Conservation (phyloP, 176 grass and related monocot genomes). For the Oropetium thomaeum region DNA sequence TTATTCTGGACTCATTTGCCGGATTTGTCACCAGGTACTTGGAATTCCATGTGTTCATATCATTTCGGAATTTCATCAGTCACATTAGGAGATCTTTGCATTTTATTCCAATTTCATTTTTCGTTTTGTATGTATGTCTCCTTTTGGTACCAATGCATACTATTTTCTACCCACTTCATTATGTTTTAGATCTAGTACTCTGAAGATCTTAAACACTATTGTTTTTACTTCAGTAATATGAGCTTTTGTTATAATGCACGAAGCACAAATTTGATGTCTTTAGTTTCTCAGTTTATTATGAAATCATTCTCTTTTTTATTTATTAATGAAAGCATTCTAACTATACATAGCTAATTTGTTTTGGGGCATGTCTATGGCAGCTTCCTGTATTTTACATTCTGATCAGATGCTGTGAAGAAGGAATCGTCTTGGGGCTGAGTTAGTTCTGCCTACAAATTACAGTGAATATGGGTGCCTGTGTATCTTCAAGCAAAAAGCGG, state of each 20-base stretch:
- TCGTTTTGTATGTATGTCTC: slow-evolving; percentile 8
- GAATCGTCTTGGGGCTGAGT: slow-evolving; percentile 19
- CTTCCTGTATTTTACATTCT: slow-evolving; percentile 24
- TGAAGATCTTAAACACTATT: not conserved
- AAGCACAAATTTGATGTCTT: not conserved
- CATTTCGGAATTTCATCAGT: slow-evolving; percentile 1
- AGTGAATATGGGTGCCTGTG: slow-evolving; percentile 57
- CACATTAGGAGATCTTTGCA: not conserved
- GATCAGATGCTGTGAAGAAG: slow-evolving; percentile 18
- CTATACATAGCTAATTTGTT: slow-evolving; percentile 1
- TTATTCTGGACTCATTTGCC: slow-evolving; percentile 18
- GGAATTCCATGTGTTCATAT: slow-evolving; percentile 4
- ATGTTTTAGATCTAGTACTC: slow-evolving; percentile 5
- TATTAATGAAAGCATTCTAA: not conserved
- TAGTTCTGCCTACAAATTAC: slow-evolving; percentile 2
- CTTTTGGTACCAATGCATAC: not conserved
- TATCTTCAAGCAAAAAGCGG: slow-evolving; percentile 53
- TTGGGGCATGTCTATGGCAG: slow-evolving; percentile 28
- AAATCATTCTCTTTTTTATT: not conserved
- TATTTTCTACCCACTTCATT: not conserved
- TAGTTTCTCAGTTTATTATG: slow-evolving; percentile 8
- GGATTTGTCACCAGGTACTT: slow-evolving; percentile 31
- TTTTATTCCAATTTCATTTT: not conserved
- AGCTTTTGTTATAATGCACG: not conserved
- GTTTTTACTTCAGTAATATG: not conserved